Evolutionary conservation across 371 early-diverging fungal genomes (phyloP).

Genomic region (Dichotomocladium elegans): DNA sequence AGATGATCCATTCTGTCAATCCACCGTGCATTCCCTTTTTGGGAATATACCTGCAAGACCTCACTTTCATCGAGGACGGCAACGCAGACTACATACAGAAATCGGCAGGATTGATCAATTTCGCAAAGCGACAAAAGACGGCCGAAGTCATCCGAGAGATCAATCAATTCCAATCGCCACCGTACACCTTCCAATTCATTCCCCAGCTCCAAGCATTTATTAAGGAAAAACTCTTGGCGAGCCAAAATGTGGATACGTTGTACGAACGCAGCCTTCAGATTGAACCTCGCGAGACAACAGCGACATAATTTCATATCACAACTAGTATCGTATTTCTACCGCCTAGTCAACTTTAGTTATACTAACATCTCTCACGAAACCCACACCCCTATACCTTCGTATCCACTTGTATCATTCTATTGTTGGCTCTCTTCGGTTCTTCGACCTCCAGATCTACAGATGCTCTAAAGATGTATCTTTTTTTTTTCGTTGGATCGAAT

Average conservation of each 20-base stretch:
- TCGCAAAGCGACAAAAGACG: constrained; percentile 80
- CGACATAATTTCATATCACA: background rate
- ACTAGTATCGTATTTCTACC: background rate
- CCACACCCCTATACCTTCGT: background rate
- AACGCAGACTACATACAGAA: constrained; percentile 72
- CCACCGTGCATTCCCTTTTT: constrained; percentile 93
- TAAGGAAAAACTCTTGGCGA: constrained; percentile 48
- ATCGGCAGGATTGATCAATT: constrained; percentile 74
- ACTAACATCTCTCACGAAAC: background rate
- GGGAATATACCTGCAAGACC: constrained; percentile 83
- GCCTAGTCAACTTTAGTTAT: background rate
- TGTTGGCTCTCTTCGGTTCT: background rate
- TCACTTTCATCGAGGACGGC: constrained; percentile 93
- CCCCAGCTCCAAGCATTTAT: constrained; percentile 80
- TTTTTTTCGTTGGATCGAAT: background rate
- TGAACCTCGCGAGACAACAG: constrained; percentile 53
- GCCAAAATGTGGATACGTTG: constrained; percentile 57
- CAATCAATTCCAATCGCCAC: constrained; percentile 83
- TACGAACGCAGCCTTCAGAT: constrained; percentile 62
- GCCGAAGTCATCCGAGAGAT: constrained; percentile 87
- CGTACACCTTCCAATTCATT: constrained; percentile 72
- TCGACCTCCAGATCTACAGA: background rate
- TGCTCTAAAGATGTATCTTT: background rate
- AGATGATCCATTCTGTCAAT: constrained; percentile 75
- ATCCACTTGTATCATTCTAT: background rate